Conservation (phyloP, 768 basidiomycete genomes). For the Suillus discolor region DNA sequence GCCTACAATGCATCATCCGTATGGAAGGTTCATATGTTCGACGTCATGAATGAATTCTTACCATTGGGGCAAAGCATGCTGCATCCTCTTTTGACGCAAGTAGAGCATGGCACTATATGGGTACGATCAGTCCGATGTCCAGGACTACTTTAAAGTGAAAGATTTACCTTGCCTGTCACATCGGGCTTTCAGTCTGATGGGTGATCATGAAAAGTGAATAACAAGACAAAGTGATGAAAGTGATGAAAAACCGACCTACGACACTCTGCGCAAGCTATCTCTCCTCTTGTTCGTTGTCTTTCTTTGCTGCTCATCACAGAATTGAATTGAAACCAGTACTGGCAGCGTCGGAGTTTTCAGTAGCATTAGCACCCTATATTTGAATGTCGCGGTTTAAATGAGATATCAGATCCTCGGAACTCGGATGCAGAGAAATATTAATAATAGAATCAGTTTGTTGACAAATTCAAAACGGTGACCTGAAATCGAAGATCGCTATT, state of each 20-base stretch:
- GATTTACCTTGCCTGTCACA: constrained; percentile 27
- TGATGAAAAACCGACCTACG: constrained; percentile 22
- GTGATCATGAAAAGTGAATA: constrained; percentile 2
- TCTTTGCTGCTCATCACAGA: constrained; percentile 23
- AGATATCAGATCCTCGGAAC: constrained; percentile 13
- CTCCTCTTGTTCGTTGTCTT: constrained; percentile 25
- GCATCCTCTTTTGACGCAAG: constrained; percentile 56
- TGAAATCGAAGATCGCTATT: background rate
- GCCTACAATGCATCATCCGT: constrained; percentile 31
- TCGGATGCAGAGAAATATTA: background rate
- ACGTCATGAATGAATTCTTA: constrained; percentile 22
- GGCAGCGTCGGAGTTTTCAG: background rate
- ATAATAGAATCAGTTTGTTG: background rate
- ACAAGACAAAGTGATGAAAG: background rate
- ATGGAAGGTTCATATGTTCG: background rate
- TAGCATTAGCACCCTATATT: background rate
- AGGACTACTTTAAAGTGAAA: constrained; percentile 7
- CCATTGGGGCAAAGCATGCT: constrained; percentile 52
- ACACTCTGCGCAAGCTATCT: constrained; percentile 36
- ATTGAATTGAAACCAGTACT: background rate
- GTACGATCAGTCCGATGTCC: constrained; percentile 21
- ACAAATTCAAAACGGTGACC: background rate
- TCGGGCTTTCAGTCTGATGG: constrained; percentile 28
- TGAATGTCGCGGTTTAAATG: constrained; percentile 8
- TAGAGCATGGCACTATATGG: constrained; percentile 35